These are phyloP conservation scores for Bipolaris victoriae DNA, from an alignment of 2,329 filamentous ascomycete species.

Conservation along the genomic window DNA sequence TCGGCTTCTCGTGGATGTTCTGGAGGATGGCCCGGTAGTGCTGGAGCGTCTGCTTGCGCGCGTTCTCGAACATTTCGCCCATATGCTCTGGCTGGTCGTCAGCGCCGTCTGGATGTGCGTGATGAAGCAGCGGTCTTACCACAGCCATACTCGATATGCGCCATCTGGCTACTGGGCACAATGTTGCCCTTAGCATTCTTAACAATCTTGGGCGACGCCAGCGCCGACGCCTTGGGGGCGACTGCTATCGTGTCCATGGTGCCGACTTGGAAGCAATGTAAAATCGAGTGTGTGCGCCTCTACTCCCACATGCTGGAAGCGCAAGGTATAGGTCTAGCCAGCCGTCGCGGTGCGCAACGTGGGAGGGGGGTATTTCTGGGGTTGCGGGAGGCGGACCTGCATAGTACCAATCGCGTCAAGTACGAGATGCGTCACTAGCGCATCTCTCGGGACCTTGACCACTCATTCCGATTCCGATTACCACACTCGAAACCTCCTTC, in stretches of 20 bases:
- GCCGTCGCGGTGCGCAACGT: slow-evolving; percentile 17
- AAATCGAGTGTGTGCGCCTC: slow-evolving; percentile 2
- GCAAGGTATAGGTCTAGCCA: not conserved
- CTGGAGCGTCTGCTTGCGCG: slow-evolving; percentile 70
- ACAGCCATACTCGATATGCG: slow-evolving; percentile 52
- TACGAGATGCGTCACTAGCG: slow-evolving; percentile 33
- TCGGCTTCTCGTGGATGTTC: slow-evolving; percentile 71
- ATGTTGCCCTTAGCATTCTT: slow-evolving; percentile 52
- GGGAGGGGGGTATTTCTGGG: slow-evolving; percentile 25
- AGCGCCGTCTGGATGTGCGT: slow-evolving; percentile 16
- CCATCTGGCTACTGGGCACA: slow-evolving; percentile 48
- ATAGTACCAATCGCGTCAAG: slow-evolving; percentile 36
- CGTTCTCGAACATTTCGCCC: slow-evolving; percentile 69
- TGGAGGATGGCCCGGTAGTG: slow-evolving; percentile 76
- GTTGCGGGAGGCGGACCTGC: slow-evolving; percentile 36
- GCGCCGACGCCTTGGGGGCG: slow-evolving; percentile 48
- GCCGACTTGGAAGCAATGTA: slow-evolving; percentile 17
- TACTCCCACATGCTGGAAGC: slow-evolving; percentile 15
- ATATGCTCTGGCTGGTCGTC: slow-evolving; percentile 67
- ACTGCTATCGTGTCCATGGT: slow-evolving; percentile 50
- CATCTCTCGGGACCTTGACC: slow-evolving; percentile 20
- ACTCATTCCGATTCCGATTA: slow-evolving; percentile 5
- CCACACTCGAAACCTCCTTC: not conserved
- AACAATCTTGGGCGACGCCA: slow-evolving; percentile 53
- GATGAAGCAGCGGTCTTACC: slow-evolving; percentile 35